Base-by-base conservation (phyloP, 345 rosid species). In the Murraya paniculata region DNA sequence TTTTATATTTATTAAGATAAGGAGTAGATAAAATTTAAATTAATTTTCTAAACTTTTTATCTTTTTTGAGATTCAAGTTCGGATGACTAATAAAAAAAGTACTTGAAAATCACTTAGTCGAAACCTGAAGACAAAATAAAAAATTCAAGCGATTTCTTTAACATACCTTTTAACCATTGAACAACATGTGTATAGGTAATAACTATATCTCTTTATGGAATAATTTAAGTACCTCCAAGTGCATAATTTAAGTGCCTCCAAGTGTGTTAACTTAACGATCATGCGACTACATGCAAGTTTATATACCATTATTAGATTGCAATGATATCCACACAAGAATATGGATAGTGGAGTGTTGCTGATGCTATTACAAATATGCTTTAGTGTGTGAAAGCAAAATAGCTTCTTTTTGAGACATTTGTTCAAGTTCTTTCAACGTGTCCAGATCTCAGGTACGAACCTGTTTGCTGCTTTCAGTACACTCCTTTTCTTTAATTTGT, bases 371-470 rank as follows among this genome's bases (percentile, higher is more conserved):
- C 55, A 19, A 8, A 14, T 45, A 16, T n/a, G 18, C 6, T 28
- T 28, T 27, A 0, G 18, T 28, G 18, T 28, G 1, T 1, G 31
- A 28, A 13, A 24, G 4, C 4, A 28, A 16, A 5, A 13, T 62
- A 25, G 35, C 35, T n/a, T 73, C 53, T 73, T 73, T 58, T 35
- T 39, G 65, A 22, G 68, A 60, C 69, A 74, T 39, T 16, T 41
- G 68, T 74, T 60, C 55, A 73, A 73, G 33, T 73, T 59, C 76
- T 73, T 36, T 36, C 16, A 57, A n/a, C 27, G 33, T 73, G 55
- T 73, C 66, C 7, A 36, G 4, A 13, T 58, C 24, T 73, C 16
- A 33, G n/a, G 3, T 8, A 19, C 19, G 21, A 19, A 53, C 30
- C 13, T 55, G 4, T 18, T 36, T 24, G 27, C 11, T 28, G 27